Conservation (phyloP, 2,329 filamentous ascomycete species). For the Claviceps sorghi region DNA sequence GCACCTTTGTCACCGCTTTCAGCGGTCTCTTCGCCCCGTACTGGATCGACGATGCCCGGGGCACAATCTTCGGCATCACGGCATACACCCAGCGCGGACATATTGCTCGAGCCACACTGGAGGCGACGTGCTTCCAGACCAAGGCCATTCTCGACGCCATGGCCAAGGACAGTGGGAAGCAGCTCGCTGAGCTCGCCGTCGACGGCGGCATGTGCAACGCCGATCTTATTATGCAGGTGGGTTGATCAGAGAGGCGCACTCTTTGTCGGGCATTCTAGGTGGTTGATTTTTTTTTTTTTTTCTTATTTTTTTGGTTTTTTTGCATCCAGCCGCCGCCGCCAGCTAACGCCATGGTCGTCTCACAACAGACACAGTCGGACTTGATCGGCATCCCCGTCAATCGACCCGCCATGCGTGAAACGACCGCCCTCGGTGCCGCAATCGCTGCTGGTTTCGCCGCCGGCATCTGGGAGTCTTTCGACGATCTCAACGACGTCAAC, state of each 20-base stretch:
- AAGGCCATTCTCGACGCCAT: slow-evolving; percentile 70
- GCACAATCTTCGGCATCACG: slow-evolving; percentile 66
- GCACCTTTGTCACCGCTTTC: slow-evolving; percentile 67
- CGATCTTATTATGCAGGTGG: slow-evolving; percentile 59
- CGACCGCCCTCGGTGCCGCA: slow-evolving; percentile 65
- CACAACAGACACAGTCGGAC: slow-evolving; percentile 54
- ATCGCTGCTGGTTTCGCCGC: slow-evolving; percentile 71
- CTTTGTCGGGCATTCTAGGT: too few relatives aligned
- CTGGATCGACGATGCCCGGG: slow-evolving; percentile 72
- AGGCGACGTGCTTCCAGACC: slow-evolving; percentile 72
- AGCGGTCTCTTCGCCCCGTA: slow-evolving; percentile 71
- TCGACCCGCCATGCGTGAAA: slow-evolving; percentile 69
- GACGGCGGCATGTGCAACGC: slow-evolving; percentile 75
- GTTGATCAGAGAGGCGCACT: too few relatives aligned
- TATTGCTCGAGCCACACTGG: slow-evolving; percentile 64
- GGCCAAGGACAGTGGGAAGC: slow-evolving; percentile 65
- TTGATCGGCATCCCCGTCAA: slow-evolving; percentile 67
- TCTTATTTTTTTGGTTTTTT: neutral
- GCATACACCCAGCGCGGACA: slow-evolving; percentile 64
- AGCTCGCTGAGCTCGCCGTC: slow-evolving; percentile 59
- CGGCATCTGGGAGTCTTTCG: slow-evolving; percentile 58
- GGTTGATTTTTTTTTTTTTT: neutral
- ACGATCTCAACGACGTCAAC: slow-evolving; percentile 59
- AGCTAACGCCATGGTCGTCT: neutral
- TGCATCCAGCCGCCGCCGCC: neutral